Evolutionary conservation across 2,329 filamentous ascomycete species (phyloP).

Genomic region (Hypoxylon sp.): DNA sequence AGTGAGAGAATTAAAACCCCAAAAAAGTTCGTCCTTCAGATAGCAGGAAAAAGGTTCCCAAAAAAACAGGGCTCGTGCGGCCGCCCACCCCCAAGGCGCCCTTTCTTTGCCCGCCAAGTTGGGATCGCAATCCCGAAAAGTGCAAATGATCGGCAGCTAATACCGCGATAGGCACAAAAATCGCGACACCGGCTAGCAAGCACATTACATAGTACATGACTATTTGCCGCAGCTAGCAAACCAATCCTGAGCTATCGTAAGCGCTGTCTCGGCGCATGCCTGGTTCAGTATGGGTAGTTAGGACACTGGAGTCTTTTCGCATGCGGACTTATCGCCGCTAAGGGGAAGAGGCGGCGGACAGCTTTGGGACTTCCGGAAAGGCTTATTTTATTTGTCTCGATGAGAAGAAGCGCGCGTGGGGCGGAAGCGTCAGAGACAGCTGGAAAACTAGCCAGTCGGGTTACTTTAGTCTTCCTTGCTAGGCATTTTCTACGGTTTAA

Average conservation of each 20-base stretch:
- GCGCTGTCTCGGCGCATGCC: slow-evolving; percentile 21
- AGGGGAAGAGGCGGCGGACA: slow-evolving; percentile 28
- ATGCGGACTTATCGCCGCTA: slow-evolving; percentile 28
- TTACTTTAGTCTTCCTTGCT: slow-evolving; percentile 18
- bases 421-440: background rate
- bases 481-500: slow-evolving; percentile 12
- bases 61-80: slow-evolving; percentile 24
- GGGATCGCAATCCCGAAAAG: slow-evolving; percentile 37
- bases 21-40: background rate
- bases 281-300: background rate
- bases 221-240: slow-evolving; percentile 18
- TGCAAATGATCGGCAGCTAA: slow-evolving; percentile 40
- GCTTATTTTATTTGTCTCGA: slow-evolving; percentile 34
- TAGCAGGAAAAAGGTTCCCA: background rate
- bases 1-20: slow-evolving; percentile 9
- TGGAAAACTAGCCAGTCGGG: slow-evolving; percentile 29
- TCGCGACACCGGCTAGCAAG: slow-evolving; percentile 24
- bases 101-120: slow-evolving; percentile 33
- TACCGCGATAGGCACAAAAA: slow-evolving; percentile 42
- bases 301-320: background rate
- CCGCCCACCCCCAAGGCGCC: slow-evolving; percentile 9
- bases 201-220: background rate
- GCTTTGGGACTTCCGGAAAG: slow-evolving; percentile 35
- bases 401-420: slow-evolving; percentile 23
- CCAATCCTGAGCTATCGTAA: slow-evolving; percentile 29